These are phyloP conservation scores for Hyaloscypha bicolor DNA, from an alignment of 495 filamentous ascomycete genomes.

Conservation along the genomic window DNA sequence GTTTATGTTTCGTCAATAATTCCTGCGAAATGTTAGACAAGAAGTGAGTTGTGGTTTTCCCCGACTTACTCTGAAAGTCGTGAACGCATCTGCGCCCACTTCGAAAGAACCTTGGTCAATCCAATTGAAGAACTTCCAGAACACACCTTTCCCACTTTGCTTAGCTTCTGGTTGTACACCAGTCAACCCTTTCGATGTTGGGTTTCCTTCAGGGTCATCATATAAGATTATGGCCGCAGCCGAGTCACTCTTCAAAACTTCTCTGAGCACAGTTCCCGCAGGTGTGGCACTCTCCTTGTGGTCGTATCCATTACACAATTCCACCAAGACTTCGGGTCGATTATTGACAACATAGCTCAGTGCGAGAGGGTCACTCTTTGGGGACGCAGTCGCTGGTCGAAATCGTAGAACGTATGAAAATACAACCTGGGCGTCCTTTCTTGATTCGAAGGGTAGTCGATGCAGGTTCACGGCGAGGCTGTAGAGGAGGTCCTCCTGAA, in stretches of 20 bases:
- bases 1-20: constrained; percentile 91
- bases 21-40: constrained; percentile 81
- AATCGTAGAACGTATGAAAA: constrained; percentile 88
- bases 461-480: constrained; percentile 77
- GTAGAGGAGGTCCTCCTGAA: constrained; percentile 86
- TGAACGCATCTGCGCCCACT: constrained; percentile 95
- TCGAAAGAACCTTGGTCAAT: constrained; percentile 95
- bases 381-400: constrained; percentile 58
- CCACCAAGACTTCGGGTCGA: constrained; percentile 83
- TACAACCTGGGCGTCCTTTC: constrained; percentile 88
- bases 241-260: constrained; percentile 88
- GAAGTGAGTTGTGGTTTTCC: background rate
- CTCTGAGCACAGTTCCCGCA: constrained; percentile 86
- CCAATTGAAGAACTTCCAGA: constrained; percentile 99
- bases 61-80: constrained; percentile 81
- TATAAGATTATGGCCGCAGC: constrained; percentile 89
- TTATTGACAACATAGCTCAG: constrained; percentile 83
- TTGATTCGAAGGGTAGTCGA: constrained; percentile 88
- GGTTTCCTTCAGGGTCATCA: constrained; percentile 71
- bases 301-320: constrained; percentile 87
- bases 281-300: constrained; percentile 89
- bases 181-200: constrained; percentile 54
- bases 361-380: constrained; percentile 71
- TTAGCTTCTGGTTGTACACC: constrained; percentile 67
- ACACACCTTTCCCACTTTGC: constrained; percentile 77